Base-by-base conservation (phyloP, 805 yeast genomes). In the Tetrapisispora iriomotensis region DNA sequence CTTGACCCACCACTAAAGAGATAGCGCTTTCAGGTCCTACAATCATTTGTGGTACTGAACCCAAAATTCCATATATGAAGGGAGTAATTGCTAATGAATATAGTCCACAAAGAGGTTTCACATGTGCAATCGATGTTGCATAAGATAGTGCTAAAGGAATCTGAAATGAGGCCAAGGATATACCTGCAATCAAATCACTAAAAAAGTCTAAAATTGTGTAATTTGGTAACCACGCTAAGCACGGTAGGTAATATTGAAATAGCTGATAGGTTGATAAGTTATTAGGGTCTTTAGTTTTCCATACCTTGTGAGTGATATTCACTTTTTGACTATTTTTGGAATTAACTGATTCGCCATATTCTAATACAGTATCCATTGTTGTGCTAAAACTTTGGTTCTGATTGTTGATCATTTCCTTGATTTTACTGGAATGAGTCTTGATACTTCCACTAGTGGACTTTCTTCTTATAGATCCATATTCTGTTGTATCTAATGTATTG, bases 1-100 rank as follows among this genome's bases (percentile, higher is more conserved):
- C 76, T 49, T 82, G 90, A 1, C 95, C 95, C 20, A 82, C 77
- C 12, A 87, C 77, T 49, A 88, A 66, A 0, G 94, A 83, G 8
- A 85, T 77, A 0, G 95, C 88, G 15, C 90, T 88, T 58, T 87
- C 94, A 1, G 96, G 95, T 0, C 95, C 95, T 15, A 87, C 94
- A 29, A 86, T 77, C 81, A 87, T 75, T 43, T 79, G 80, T 0
- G 95, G 95, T 1, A 86, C 94, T 0, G 92, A 74, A 0, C 96
- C 96, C 43, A 86, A 67, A 3, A 86, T 44, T 6, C 85, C 70
- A 55, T 87, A 87, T 7, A 83, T 62, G n/a, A 81, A 62, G 0
- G 95, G 94, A 0, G 92, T 85, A 3, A 82, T 66, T 1, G 84
- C 78, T 35, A 86, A 68, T 0, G 87, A 84, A 46, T 79, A 73